Conservation (phyloP, 2,329 filamentous ascomycete genomes). For the Trichophyton schoenleinii region DNA sequence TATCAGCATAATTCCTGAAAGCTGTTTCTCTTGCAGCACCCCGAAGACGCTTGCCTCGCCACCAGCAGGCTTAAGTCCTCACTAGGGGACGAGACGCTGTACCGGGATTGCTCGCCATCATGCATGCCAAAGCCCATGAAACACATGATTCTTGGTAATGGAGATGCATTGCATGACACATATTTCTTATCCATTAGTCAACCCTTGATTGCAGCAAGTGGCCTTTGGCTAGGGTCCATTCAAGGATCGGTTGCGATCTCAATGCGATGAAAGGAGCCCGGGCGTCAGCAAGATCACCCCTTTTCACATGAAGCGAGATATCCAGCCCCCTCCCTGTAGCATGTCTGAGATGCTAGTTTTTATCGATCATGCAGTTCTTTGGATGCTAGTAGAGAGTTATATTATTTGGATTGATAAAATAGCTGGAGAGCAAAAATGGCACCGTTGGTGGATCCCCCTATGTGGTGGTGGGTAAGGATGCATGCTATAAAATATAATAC, state of each 20-base stretch:
- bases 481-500: conserved; percentile 1
- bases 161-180: neutral
- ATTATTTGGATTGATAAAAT: neutral
- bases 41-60: no score
- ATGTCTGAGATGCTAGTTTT: neutral
- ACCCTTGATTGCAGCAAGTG: neutral
- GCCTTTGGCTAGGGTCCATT: neutral
- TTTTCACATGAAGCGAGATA: neutral
- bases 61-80: no score
- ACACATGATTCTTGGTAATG: neutral
- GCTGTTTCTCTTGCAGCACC: no score
- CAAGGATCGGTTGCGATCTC: neutral
- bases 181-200: neutral
- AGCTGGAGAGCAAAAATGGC: neutral
- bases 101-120: neutral
- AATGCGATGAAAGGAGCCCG: neutral
- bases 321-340: neutral
- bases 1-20: no score
- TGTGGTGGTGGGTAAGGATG: neutral
- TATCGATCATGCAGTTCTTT: neutral
- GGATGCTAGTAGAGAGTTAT: neutral
- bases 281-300: neutral
- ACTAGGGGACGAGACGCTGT: neutral
- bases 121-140: neutral
- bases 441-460: neutral